Base-by-base conservation (phyloP, 2,329 filamentous ascomycete species). In the Aspergillus niger region DNA sequence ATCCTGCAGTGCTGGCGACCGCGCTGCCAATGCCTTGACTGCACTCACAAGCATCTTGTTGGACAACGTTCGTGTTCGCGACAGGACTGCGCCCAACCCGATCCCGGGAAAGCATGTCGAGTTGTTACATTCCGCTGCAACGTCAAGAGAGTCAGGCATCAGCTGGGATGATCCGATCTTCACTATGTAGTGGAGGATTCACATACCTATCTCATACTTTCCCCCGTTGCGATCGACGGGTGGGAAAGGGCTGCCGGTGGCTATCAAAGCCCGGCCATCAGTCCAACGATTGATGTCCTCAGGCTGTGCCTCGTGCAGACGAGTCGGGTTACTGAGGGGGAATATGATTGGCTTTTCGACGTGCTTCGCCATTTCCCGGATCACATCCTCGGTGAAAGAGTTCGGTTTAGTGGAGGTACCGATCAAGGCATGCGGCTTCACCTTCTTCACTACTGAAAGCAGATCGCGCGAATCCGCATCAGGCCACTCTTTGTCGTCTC, bases 81-180 rank as follows among this genome's bases (percentile, higher is more conserved):
- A 88, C 1, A 96, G 83, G 0, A 97, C 85, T 7, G 85, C 85
- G 10, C 91, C 92, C 1, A 96, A 86, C 0, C 91, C 92, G 60
- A 96, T 94, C 0, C 91, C 91, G 0, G 92, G 92, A 74, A 96
- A 96, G 15, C 89, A 89, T 36, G 91, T 90, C 0, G 87, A 90
- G 77, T 96, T 96, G 78, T 96, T 96, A 78, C 92, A 96, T 75
- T 96, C 92, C 24, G 91, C 91, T 70, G 13, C 38, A 11, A 11
- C 60, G 22, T 22, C 13, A 24, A 13, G 20, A 8, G n/a, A 28
- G 11, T 3, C 28, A 22, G 15, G 17, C 5, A 28, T 38, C 30
- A 17, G 47, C 36, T 20, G 28, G 20, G 17, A 20, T 41, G 20
- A 8, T 38, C 10, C 17, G 8, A 15, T 22, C 17, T 44, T 44